Evolutionary conservation across 2,329 filamentous ascomycete genomes (phyloP).

Genomic region (Hypoxylon sp.): DNA sequence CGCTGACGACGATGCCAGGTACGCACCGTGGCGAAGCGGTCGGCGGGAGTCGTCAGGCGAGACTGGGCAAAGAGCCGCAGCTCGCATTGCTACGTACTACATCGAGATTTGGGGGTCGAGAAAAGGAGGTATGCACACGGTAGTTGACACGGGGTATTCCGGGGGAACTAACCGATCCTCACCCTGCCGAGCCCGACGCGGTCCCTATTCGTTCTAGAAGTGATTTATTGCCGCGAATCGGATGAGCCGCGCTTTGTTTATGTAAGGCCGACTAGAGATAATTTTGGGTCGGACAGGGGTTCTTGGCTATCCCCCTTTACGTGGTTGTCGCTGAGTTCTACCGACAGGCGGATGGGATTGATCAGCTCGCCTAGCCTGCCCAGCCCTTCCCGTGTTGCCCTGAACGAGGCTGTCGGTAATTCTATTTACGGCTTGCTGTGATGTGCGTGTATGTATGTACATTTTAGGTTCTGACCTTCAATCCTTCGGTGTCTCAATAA

Average conservation of each 20-base stretch:
- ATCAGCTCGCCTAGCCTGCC: conserved; percentile 14
- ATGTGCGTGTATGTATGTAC: conserved; percentile 9
- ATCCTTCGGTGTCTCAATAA: conserved; percentile 38
- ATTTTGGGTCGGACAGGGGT: conserved; percentile 21
- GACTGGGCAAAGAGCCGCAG: conserved; percentile 16
- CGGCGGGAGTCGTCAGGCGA: background rate
- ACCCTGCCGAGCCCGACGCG: conserved; percentile 45
- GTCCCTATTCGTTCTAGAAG: conserved; percentile 24
- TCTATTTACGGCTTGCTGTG: conserved; percentile 14
- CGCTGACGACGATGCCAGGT: conserved; percentile 30
- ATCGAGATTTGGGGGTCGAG: conserved; percentile 15
- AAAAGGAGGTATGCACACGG: conserved; percentile 3
- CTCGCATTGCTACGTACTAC: conserved; percentile 4
- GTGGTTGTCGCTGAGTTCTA: conserved; percentile 9
- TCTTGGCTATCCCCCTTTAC: conserved; percentile 23
- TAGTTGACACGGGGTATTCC: conserved; percentile 26
- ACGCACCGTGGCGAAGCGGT: conserved; percentile 26
- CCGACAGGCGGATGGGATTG: conserved; percentile 27
- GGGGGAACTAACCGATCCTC: conserved; percentile 33
- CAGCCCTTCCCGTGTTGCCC: conserved; percentile 22
- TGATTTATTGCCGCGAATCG: conserved; percentile 31
- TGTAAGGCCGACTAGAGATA: conserved; percentile 37
- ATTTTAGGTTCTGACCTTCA: conserved; percentile 39
- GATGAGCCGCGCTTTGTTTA: conserved; percentile 38
- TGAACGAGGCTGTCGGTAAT: conserved; percentile 31